Evolutionary conservation across 2,329 filamentous ascomycete genomes (phyloP).

Genomic region (Fusarium sp.): DNA sequence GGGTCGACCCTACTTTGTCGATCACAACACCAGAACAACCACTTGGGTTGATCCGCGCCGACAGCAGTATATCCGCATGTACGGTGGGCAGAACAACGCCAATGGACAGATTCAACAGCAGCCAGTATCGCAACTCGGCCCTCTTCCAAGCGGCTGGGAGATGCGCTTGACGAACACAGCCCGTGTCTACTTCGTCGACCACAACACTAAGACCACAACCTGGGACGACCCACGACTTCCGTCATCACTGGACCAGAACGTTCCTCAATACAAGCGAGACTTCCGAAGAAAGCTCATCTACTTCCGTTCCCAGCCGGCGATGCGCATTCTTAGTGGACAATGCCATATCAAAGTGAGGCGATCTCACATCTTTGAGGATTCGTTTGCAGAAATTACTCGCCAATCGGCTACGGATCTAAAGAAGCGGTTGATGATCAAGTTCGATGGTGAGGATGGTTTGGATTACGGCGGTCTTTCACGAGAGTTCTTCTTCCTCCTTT

Average conservation of each 20-base stretch:
- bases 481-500: conserved; percentile 99
- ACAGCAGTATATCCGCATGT: conserved; percentile 99
- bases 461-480: conserved; percentile 97
- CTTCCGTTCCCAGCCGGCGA: conserved; percentile 96
- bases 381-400: conserved; percentile 97
- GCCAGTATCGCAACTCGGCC: conserved; percentile 95
- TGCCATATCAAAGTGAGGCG: conserved; percentile 98
- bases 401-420: conserved; percentile 96
- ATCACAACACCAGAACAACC: conserved; percentile 97
- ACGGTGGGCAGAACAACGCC: conserved; percentile 85
- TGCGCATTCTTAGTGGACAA: conserved; percentile 94
- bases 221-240: conserved; percentile 98
- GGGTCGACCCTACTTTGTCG: conserved; percentile 95
- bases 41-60: conserved; percentile 98
- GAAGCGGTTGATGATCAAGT: conserved; percentile 99
- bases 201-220: conserved; percentile 99
- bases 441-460: conserved; percentile 96
- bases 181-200: conserved; percentile 97
- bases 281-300: conserved; percentile 98
- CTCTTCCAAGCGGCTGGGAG: conserved; percentile 97
- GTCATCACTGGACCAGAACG: conserved; percentile 96
- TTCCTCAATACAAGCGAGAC: conserved; percentile 99
- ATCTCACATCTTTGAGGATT: conserved; percentile 98
- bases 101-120: conserved; percentile 95
- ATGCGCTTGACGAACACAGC: conserved; percentile 99